Conservation (phyloP, 352 stramenopile genomes). For the Globisporangium alternatum region DNA sequence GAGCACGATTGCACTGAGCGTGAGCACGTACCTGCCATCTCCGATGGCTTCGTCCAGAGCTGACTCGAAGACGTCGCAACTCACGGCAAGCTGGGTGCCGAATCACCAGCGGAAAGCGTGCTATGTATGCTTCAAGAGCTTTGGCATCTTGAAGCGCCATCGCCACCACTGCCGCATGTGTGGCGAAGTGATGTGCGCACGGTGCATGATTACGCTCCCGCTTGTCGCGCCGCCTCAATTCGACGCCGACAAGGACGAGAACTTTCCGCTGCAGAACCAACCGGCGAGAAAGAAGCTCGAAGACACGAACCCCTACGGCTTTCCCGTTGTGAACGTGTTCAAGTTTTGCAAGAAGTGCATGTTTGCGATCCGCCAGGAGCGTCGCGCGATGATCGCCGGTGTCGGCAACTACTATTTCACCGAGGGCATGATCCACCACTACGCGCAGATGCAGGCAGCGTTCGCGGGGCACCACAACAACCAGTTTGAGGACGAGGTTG, state of each 20-base stretch:
- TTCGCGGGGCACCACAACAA: constrained; percentile 8
- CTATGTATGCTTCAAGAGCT: constrained; percentile 71
- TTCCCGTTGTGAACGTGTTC: constrained; percentile 59
- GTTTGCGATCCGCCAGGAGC: constrained; percentile 41
- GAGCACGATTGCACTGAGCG: constrained; percentile 22
- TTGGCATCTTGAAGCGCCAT: constrained; percentile 50
- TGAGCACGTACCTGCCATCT: constrained; percentile 30
- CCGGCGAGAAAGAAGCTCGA: constrained; percentile 42
- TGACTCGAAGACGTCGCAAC: too few species aligned
- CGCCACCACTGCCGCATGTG: constrained; percentile 78
- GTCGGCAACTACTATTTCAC: constrained; percentile 48
- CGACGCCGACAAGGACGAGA: constrained; percentile 10
- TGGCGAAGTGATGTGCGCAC: constrained; percentile 67
- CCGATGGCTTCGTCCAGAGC: constrained; percentile 11
- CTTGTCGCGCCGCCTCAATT: constrained; percentile 40
- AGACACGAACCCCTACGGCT: constrained; percentile 36
- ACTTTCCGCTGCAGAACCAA: constrained; percentile 31
- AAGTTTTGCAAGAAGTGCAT: constrained; percentile 79
- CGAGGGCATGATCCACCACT: constrained; percentile 47
- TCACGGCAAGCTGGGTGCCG: constrained; percentile 50
- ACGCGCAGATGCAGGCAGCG: constrained; percentile 23
- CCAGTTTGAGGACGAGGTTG: constrained; percentile 19
- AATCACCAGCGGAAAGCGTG: constrained; percentile 57
- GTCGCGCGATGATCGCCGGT: constrained; percentile 48
- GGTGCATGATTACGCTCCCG: constrained; percentile 64